phyloP scores from a whole-genome alignment of 2,329 filamentous ascomycete species.

The Knoxdaviesia capensis region DNA sequence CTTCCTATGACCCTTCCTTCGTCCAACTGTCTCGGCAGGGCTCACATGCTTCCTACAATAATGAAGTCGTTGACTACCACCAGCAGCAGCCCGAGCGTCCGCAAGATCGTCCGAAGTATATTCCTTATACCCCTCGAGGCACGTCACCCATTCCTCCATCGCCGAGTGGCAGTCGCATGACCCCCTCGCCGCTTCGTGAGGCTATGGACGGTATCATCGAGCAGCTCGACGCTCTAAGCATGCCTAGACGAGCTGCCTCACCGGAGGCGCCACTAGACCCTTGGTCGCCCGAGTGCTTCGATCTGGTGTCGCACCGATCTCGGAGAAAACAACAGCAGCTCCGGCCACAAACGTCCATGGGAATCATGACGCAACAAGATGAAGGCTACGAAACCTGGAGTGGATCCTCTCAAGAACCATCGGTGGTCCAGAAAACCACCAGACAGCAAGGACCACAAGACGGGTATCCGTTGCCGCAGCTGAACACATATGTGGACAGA shows the following conservation, averaged over 20 bases:
- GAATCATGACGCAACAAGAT: constrained; percentile 36
- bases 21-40: constrained; percentile 11
- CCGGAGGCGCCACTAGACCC: constrained; percentile 43
- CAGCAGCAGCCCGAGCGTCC: not conserved
- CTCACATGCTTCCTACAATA: constrained; percentile 15
- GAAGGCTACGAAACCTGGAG: constrained; percentile 40
- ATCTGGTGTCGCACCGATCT: constrained; percentile 20
- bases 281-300: constrained; percentile 85
- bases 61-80: constrained; percentile 1
- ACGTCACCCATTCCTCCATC: constrained; percentile 50
- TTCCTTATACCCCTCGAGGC: constrained; percentile 30
- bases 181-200: constrained; percentile 76
- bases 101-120: not conserved
- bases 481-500: constrained; percentile 72
- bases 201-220: constrained; percentile 99
- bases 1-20: constrained; percentile 15
- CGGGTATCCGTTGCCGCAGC: constrained; percentile 35
- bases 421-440: constrained; percentile 13
- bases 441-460: no score
- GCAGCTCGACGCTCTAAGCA: constrained; percentile 66
- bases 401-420: constrained; percentile 28
- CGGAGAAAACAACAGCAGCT: constrained; percentile 9
- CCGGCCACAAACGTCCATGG: constrained; percentile 56
- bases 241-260: constrained; percentile 20
- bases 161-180: constrained; percentile 45